phyloP scores from a whole-genome alignment of 257 asterid genomes.

The Solanum boliviense region DNA sequence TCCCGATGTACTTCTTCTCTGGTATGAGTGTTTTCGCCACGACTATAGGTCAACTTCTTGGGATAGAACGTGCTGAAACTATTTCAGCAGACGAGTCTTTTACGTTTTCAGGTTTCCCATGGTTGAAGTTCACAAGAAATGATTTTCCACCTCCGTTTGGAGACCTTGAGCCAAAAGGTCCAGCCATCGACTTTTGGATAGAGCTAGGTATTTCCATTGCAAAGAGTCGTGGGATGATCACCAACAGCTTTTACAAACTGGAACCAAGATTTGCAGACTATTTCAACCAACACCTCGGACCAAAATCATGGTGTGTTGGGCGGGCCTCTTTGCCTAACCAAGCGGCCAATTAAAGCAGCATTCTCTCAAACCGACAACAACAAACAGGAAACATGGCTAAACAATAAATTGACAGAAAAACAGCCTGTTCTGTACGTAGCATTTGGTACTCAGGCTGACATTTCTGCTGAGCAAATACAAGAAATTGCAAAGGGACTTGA shows the following conservation, averaged over 20 bases:
- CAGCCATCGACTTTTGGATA: constrained; percentile 25
- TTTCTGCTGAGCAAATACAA: constrained; percentile 33
- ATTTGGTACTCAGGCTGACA: constrained; percentile 64
- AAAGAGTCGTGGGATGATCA: constrained; percentile 1
- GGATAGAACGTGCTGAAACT: constrained; percentile 10
- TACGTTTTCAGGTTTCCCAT: constrained; percentile 27
- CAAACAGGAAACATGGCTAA: constrained; percentile 20
- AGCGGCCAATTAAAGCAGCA: too few species aligned
- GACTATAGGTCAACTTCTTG: constrained; percentile 23
- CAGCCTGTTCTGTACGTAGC: constrained; percentile 50
- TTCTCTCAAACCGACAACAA: background rate
- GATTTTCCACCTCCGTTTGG: background rate
- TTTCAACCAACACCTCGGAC: constrained; percentile 18
- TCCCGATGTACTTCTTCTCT: constrained; percentile 40
- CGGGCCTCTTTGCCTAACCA: constrained; percentile 51
- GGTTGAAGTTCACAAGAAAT: constrained; percentile 21
- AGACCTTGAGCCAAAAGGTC: constrained; percentile 41
- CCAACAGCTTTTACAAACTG: constrained; percentile 40
- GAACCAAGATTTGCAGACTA: constrained; percentile 21
- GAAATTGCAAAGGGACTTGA: constrained; percentile 49
- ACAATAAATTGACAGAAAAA: constrained; percentile 16
- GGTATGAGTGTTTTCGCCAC: constrained; percentile 48
- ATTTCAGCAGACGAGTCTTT: constrained; percentile 31
- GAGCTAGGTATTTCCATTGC: constrained; percentile 22
- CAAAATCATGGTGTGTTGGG: constrained; percentile 43